Evolutionary conservation across 805 yeast species (phyloP).

Genomic region (Hanseniaspora occidentalis): DNA sequence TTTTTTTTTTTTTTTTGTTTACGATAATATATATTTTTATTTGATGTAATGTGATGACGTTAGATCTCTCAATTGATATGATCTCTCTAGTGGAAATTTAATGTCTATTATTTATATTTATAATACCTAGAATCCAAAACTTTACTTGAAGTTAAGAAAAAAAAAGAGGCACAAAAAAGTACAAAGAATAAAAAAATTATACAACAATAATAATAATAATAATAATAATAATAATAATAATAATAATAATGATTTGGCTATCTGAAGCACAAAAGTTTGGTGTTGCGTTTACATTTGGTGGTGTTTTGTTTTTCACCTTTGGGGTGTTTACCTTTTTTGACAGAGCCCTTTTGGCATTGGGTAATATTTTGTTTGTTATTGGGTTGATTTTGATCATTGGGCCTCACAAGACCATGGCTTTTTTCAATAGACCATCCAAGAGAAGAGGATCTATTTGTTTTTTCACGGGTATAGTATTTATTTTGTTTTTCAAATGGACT

Average conservation of each 20-base stretch:
- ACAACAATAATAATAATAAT: not conserved
- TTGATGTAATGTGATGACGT: too few relatives aligned
- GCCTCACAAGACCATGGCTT: slow-evolving; percentile 63
- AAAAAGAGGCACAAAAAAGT: too few relatives aligned
- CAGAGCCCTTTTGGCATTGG: slow-evolving; percentile 77
- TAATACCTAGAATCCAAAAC: too few relatives aligned
- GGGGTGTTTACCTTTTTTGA: slow-evolving; percentile 85
- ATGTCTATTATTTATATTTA: too few relatives aligned
- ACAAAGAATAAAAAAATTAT: too few relatives aligned
- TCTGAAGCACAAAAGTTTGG: slow-evolving; percentile 81
- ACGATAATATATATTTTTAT: too few relatives aligned
- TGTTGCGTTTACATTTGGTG: slow-evolving; percentile 83
- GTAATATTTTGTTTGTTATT: slow-evolving; percentile 66
- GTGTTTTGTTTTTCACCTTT: slow-evolving; percentile 57
- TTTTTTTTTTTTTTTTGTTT: too few relatives aligned
- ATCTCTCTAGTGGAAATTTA: too few relatives aligned
- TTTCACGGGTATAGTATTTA: slow-evolving; percentile 58
- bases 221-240: too few relatives aligned
- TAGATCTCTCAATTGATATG: too few relatives aligned
- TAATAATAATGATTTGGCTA: slow-evolving; percentile 62
- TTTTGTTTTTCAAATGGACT: slow-evolving; percentile 54
- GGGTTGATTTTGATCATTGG: slow-evolving; percentile 85
- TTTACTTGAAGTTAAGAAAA: too few relatives aligned
- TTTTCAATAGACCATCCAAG: slow-evolving; percentile 68
- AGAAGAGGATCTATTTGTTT: slow-evolving; percentile 80